Base-by-base conservation (phyloP, 2,329 filamentous ascomycete genomes). In the Clarireedia hainanense region DNA sequence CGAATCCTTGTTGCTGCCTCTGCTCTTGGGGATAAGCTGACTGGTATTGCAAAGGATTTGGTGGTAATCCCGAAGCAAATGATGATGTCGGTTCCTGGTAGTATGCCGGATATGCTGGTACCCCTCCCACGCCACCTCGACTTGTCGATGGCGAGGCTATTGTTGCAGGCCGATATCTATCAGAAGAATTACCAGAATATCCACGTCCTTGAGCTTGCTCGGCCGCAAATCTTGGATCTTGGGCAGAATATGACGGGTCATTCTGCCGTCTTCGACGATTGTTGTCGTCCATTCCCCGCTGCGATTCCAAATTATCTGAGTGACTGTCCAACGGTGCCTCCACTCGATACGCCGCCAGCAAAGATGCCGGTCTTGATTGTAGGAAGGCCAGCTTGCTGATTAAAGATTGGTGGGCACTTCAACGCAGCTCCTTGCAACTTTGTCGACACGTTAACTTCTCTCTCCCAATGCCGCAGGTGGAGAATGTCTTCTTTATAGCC, bases 251-350 rank as follows among this genome's bases (percentile, higher is more conserved):
- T 72, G 80, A 78, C 73, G 80, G 77, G 73, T 88, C 87, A 80
- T 86, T 82, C 76, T 87, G 86, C 80, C 87, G 86, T 76, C 84
- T 80, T 69, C 83, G 78, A 70, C 80, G 83, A 73, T 81, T 81
- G 75, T 85, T 82, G 74, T 87, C 84, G 77, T 92, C 89, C 89
- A 94, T 94, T 70, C 82, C 84, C 73, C 73, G 24, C 14, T 36
- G n/a, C 26, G 10, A 45, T 20, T 76, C 71, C 68, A 75, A 73
- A 71, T 74, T 72, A 70, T 73, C 72, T 68, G 73, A 70, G 72
- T 75, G 74, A 71, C 76, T 74, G 73, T 74, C 76, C 73, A 77
- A 73, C 73, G 76, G 75, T 73, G 79, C 77, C 77, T 80, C 77
- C 70, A 81, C 77, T 76, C 79, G 80, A 75, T 81, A 79, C 75